These are phyloP conservation scores for Ascochyta viciae-villosae DNA, from an alignment of 2,329 filamentous ascomycete species.

Conservation along the genomic window DNA sequence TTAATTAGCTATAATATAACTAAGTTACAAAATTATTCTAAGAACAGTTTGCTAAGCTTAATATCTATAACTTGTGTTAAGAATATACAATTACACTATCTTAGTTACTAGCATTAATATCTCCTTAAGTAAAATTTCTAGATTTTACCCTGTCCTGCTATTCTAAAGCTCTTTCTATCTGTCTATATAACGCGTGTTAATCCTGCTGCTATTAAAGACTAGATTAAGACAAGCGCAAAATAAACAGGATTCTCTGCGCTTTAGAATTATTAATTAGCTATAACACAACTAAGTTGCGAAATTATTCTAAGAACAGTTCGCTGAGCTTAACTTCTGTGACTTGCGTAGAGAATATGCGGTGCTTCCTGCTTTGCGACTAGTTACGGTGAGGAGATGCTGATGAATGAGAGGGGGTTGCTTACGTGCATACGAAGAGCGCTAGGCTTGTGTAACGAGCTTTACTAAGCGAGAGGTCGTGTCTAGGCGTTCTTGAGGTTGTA, in stretches of 20 bases:
- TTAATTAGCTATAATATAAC: too few species aligned
- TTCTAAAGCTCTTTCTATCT: not conserved
- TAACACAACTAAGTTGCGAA: not conserved
- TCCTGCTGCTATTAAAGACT: not conserved
- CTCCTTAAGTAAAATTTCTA: too few species aligned
- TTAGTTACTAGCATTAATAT: too few species aligned
- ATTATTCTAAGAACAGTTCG: not conserved
- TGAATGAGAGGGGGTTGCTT: constrained; percentile 28
- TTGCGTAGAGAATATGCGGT: not conserved
- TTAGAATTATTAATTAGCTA: not conserved
- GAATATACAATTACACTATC: too few species aligned
- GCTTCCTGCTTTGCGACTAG: not conserved
- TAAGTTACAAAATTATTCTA: too few species aligned
- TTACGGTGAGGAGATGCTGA: constrained; percentile 22
- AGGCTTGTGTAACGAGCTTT: constrained; percentile 12
- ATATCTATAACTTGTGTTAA: too few species aligned
- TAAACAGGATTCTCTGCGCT: not conserved
- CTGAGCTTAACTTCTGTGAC: not conserved
- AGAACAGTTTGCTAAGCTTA: too few species aligned
- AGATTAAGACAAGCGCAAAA: not conserved
- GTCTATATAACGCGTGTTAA: not conserved
- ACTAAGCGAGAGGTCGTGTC: constrained; percentile 11
- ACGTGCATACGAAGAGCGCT: constrained; percentile 21
- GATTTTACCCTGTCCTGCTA: not conserved
- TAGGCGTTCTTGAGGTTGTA: not conserved